Conservation (phyloP, 176 grass and related monocot genomes). For the Microstegium vimineum region DNA sequence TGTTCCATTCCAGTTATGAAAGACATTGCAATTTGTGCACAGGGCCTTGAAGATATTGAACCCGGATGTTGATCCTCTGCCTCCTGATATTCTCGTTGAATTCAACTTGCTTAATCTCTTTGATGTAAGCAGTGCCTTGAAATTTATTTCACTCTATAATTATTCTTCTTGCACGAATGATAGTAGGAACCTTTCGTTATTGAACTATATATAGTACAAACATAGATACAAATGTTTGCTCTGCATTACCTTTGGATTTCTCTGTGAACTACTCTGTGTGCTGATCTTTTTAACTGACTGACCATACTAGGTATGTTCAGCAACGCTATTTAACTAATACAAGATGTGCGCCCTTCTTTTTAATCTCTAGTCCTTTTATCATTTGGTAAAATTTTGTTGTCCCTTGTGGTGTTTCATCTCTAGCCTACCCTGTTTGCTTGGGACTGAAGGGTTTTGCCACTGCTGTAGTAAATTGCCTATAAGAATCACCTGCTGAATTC, state of each 20-base stretch:
- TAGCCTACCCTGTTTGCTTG: neutral
- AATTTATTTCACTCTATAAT: constrained; percentile 25
- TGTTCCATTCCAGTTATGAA: constrained; percentile 25
- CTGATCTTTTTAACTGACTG: constrained; percentile 3
- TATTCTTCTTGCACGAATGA: neutral
- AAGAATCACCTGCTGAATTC: neutral
- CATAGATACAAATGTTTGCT: neutral
- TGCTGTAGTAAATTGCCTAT: neutral
- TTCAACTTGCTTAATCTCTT: constrained; percentile 82
- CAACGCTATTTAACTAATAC: neutral
- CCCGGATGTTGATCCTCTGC: constrained; percentile 77
- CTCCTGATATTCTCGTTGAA: constrained; percentile 69
- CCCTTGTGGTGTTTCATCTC: neutral
- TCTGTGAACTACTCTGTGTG: constrained; percentile 3
- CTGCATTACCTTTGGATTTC: neutral
- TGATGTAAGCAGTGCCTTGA: constrained; percentile 55
- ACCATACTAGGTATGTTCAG: neutral
- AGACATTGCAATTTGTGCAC: constrained; percentile 28
- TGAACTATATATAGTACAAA: neutral
- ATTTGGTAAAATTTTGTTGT: neutral
- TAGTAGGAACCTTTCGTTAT: neutral
- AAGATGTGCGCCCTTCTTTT: neutral
- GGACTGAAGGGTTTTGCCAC: neutral
- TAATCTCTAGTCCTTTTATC: neutral
- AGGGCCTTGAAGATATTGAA: constrained; percentile 83